Evolutionary conservation across 1,284 basidiomycete species (phyloP), one percentile per base, ranked within the genome.

Genomic region (Ceratobasidium sp.): DNA sequence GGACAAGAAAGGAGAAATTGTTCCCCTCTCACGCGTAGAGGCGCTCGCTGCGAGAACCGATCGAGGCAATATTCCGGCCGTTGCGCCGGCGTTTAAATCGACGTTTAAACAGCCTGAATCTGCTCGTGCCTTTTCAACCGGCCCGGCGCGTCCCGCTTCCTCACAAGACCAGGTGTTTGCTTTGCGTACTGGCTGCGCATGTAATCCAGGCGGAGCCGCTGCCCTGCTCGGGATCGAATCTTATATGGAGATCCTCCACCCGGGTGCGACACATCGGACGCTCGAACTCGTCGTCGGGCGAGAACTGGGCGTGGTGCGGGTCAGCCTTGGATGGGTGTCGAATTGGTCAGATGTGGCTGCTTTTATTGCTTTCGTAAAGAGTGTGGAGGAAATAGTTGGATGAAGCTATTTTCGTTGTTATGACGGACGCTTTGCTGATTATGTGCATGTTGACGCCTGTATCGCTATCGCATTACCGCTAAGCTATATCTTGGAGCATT

Each of bases 141-240:
- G 28, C 23, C 44, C 49, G 53, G 23, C 70, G 26, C 26, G 10
- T 18, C 20, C 26, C 39, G 49, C 33, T n/a, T 20, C 39, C 3
- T 26, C 66, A 13, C n/a, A 13, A 23, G 26, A n/a, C 12, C 61
- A n/a, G 28, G 80, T 79, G 0, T 91, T 95, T 79, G 93, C 93
- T 13, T 85, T 95, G 20, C 90, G 94, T 58, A 94, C 94, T 1
- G 94, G 94, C 0, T 95, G 94, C 83, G 92, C 95, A 89, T 95
- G 94, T 82, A 95, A 95, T 80, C 93, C 94, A 4, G 94, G 94
- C 7, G 94, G 91, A 13, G 92, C 93, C 0, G 91, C 93, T 0
- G 89, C 91, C 2, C 86, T 94, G 5, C 87, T 94, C 2, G 92
- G 91, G 0, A 88, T 94, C 46, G 85, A 90, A 78, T 87, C 88